Evolutionary conservation across 2,329 filamentous ascomycete species (phyloP), one percentile per base, ranked within the genome.

Genomic region (Penicillium brevicompactum): DNA sequence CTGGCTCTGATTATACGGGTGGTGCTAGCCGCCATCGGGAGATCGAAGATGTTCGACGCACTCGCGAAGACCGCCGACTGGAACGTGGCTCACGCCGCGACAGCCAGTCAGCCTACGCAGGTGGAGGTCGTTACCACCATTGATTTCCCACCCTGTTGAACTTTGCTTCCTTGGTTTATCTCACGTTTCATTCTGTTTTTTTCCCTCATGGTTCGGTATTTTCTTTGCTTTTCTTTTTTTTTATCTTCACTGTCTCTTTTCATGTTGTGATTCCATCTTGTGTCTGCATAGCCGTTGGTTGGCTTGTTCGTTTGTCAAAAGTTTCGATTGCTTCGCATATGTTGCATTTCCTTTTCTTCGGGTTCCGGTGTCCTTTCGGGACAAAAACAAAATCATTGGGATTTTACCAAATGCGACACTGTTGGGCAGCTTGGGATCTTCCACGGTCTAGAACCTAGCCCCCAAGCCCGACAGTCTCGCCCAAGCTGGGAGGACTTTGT

Each of bases 81-180:
- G 74, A 76, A 30, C 71, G 70, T 13, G 68, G 66, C 31, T 73
- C 68, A 60, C 69, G 71, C 46, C 69, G 72, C 40, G 74, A 73
- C 9, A 74, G 70, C 56, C 70, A 71, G 46, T 77, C 75, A 9
- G 68, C 62, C 49, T 76, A 74, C 53, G 69, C 67, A n/a, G n/a
- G n/a, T n/a, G n/a, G n/a, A 51, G 62, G 67, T 38, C 41, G 30
- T 37, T 55, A 56, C 22, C 58, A 63, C 46, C 40, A 61, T 50
- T 50, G 37, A 46, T 46, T 40, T 27, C 34, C 48, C 48, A 32
- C 2, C 31, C 18, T 56, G 37, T 31, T 42, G 30, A 48, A 52
- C 38, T n/a, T 30, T 16, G 16, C 2, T 13, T 21, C 9, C 16
- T 41, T 18, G n/a, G 10, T 9, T 41, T 41, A 24, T 38, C 31